Conservation (phyloP, 768 basidiomycete genomes). For the Trametes cinnabarina region DNA sequence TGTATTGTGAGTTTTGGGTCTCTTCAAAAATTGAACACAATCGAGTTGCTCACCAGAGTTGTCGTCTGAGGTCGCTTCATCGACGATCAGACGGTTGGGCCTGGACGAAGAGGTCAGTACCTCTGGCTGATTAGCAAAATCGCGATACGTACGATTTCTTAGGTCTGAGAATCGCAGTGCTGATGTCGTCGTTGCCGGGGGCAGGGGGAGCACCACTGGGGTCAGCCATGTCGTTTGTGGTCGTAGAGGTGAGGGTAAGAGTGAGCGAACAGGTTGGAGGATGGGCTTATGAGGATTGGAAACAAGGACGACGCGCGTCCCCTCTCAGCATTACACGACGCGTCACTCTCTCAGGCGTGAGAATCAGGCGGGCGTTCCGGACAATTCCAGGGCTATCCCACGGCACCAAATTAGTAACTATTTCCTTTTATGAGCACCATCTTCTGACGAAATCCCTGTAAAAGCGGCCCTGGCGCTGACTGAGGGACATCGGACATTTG, state of each 20-base stretch:
- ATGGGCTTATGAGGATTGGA: constrained; percentile 21
- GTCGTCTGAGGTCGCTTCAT: constrained; percentile 91
- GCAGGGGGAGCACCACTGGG: constrained; percentile 81
- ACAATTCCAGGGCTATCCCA: constrained; percentile 26
- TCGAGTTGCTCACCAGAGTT: constrained; percentile 87
- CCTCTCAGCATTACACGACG: constrained; percentile 16
- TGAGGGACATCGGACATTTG: neutral
- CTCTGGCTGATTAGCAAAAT: constrained; percentile 18
- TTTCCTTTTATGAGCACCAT: neutral
- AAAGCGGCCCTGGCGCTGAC: neutral
- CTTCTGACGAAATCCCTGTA: neutral
- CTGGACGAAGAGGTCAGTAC: constrained; percentile 41
- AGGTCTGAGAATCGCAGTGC: constrained; percentile 92
- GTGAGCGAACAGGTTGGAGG: constrained; percentile 10
- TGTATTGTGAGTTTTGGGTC: constrained; percentile 9
- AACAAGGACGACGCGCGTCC: constrained; percentile 34
- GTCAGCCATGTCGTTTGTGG: constrained; percentile 35
- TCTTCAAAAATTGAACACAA: too few relatives aligned
- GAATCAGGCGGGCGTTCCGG: constrained; percentile 20
- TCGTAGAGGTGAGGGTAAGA: constrained; percentile 20
- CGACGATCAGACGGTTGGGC: constrained; percentile 96
- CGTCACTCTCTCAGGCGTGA: constrained; percentile 24
- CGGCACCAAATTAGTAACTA: neutral
- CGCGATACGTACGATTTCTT: constrained; percentile 88
- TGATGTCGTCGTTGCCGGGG: constrained; percentile 85